A percentile compares a stretch with the other conserved stretches of the same genome.
Conservation (phyloP, 176 grass and related monocot genomes). For the Canna indica region DNA sequence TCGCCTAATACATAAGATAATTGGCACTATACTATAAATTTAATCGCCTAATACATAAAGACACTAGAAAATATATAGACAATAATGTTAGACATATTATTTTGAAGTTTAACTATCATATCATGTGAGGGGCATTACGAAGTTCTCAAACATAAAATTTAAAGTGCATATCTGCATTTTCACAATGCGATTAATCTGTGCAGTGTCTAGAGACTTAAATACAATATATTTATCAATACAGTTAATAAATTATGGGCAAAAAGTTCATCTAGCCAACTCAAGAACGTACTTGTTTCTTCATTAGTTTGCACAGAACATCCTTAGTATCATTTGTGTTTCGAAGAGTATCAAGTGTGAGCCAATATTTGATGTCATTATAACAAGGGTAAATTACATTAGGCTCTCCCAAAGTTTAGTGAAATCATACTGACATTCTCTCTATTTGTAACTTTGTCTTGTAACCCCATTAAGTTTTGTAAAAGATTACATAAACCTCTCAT, state of each 20-base stretch:
- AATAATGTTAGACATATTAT: too few relatives aligned
- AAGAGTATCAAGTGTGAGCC: slow-evolving; percentile 63
- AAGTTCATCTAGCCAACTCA: slow-evolving; percentile 66
- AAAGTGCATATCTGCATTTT: slow-evolving; percentile 53
- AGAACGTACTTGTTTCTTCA: slow-evolving; percentile 92
- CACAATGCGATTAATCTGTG: slow-evolving; percentile 69
- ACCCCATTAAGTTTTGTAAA: too few relatives aligned
- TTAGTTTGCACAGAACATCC: slow-evolving; percentile 71
- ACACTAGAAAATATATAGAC: too few relatives aligned
- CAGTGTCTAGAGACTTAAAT: slow-evolving; percentile 74
- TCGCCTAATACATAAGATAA: too few relatives aligned
- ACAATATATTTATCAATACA: slow-evolving; percentile 91
- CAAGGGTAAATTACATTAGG: slow-evolving; percentile 73
- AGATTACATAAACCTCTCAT: too few relatives aligned
- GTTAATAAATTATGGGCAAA: slow-evolving; percentile 83
- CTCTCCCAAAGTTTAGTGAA: too few relatives aligned
- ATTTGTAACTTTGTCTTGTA: too few relatives aligned
- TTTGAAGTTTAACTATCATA: too few relatives aligned
- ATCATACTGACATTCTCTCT: too few relatives aligned
- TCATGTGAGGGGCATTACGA: too few relatives aligned
- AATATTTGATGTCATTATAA: slow-evolving; percentile 97
- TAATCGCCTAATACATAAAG: too few relatives aligned
- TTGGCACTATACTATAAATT: too few relatives aligned
- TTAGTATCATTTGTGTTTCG: slow-evolving; percentile 50
- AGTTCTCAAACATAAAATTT: background rate